Evolutionary conservation across 176 grass and related monocot genomes (phyloP).

Genomic region (Secale cereale): DNA sequence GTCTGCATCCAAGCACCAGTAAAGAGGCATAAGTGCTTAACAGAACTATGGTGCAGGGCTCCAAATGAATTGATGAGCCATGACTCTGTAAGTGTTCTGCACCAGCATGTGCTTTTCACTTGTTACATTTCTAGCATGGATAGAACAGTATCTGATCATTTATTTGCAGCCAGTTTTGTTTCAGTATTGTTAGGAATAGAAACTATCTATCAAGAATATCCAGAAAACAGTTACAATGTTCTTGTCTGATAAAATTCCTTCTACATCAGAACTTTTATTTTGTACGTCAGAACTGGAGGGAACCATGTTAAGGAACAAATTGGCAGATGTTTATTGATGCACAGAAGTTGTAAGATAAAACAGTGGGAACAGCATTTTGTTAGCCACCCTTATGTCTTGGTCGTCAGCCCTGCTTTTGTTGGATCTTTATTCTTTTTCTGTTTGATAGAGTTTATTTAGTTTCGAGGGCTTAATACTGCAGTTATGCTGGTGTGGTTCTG

Average conservation of each 20-base stretch:
- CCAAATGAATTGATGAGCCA: constrained; percentile 34
- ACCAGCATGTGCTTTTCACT: constrained; percentile 41
- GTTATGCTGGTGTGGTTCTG: not conserved
- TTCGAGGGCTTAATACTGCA: constrained; percentile 9
- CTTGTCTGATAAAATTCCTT: constrained; percentile 15
- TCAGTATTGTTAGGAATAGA: constrained; percentile 18
- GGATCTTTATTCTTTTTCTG: not conserved
- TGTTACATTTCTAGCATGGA: constrained; percentile 37
- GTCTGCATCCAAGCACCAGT: constrained; percentile 13
- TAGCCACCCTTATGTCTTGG: constrained; percentile 4
- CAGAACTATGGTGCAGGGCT: constrained; percentile 25
- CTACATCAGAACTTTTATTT: constrained; percentile 14
- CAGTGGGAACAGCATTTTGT: constrained; percentile 1
- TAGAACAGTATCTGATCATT: constrained; percentile 26
- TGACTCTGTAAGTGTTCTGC: constrained; percentile 51
- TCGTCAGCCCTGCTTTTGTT: not conserved
- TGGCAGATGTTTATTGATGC: constrained; percentile 9
- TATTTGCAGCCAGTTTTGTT: constrained; percentile 40
- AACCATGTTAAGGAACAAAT: constrained; percentile 31
- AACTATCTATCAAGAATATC: constrained; percentile 34
- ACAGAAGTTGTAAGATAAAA: constrained; percentile 17
- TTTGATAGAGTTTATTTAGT: constrained; percentile 8
- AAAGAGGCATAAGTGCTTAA: constrained; percentile 10
- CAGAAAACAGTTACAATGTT: constrained; percentile 9
- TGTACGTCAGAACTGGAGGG: constrained; percentile 24